phyloP scores from a whole-genome alignment of 2,329 filamentous ascomycete species.

The Calonectria pseudoreteaudii region DNA sequence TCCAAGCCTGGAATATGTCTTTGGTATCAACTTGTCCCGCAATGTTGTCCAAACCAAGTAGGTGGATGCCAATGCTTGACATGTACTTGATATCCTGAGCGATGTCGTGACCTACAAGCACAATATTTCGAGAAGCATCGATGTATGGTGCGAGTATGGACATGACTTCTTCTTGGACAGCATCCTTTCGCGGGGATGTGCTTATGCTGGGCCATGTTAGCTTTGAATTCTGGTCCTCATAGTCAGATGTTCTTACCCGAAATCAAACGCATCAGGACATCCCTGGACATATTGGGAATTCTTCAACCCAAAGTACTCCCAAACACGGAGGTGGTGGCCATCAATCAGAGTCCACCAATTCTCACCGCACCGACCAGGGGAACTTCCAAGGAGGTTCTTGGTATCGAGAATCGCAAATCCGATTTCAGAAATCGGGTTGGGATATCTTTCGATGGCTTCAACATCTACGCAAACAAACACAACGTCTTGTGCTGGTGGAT shows the following conservation, averaged over 20 bases:
- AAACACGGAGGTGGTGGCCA: constrained; percentile 80
- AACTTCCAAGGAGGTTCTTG: constrained; percentile 58
- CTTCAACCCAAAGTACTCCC: constrained; percentile 72
- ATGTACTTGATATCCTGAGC: constrained; percentile 77
- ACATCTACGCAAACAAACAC: constrained; percentile 86
- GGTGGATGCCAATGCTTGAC: constrained; percentile 71
- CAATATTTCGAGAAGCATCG: constrained; percentile 61
- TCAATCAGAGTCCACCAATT: constrained; percentile 77
- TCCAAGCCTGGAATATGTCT: constrained; percentile 74
- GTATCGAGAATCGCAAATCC: constrained; percentile 88
- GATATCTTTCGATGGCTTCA: constrained; percentile 80
- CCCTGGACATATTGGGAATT: constrained; percentile 79
- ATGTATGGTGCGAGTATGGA: constrained; percentile 50
- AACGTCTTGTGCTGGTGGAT: constrained; percentile 28
- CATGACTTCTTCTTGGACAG: constrained; percentile 51
- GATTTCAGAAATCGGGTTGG: constrained; percentile 81
- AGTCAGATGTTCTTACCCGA: constrained; percentile 68
- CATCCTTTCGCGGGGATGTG: constrained; percentile 50
- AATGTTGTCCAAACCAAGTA: constrained; percentile 63
- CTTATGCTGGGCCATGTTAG: constrained; percentile 51
- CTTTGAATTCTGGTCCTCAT: background rate
- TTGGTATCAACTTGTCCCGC: constrained; percentile 80
- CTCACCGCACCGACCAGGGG: constrained; percentile 71
- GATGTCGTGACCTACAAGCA: constrained; percentile 85
- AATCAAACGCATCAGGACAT: constrained; percentile 80